phyloP scores from a whole-genome alignment of 768 basidiomycete genomes.

The Boletus sp. region DNA sequence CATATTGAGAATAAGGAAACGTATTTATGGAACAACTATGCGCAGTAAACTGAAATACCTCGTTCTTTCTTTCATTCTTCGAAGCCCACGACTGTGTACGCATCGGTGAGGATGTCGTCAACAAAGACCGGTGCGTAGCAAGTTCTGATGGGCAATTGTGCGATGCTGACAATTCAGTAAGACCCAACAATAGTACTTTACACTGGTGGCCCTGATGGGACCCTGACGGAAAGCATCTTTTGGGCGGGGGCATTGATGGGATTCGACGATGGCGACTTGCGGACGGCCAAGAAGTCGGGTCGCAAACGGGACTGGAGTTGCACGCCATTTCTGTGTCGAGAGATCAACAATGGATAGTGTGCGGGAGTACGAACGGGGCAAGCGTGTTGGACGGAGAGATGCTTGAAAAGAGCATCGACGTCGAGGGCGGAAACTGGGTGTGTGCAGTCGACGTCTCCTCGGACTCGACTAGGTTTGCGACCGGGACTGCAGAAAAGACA shows the following conservation, averaged over 20 bases:
- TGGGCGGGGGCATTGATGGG: neutral
- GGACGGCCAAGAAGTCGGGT: neutral
- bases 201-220: accelerated
- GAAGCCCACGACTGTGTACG: neutral
- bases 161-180: neutral
- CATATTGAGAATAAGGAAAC: neutral
- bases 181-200: neutral
- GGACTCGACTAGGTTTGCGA: neutral
- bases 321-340: neutral
- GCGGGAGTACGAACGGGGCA: neutral
- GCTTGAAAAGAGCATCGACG: neutral
- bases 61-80: neutral
- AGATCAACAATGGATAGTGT: neutral
- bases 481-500: accelerated
- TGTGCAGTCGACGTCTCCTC: neutral
- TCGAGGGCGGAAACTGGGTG: neutral
- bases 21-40: neutral
- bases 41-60: neutral
- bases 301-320: neutral
- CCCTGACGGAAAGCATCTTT: neutral
- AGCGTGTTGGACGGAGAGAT: neutral
- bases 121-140: neutral
- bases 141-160: neutral
- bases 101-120: neutral
- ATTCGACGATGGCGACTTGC: neutral